Conservation (phyloP, 2,329 filamentous ascomycete genomes). For the Fusarium keratoplasticum region DNA sequence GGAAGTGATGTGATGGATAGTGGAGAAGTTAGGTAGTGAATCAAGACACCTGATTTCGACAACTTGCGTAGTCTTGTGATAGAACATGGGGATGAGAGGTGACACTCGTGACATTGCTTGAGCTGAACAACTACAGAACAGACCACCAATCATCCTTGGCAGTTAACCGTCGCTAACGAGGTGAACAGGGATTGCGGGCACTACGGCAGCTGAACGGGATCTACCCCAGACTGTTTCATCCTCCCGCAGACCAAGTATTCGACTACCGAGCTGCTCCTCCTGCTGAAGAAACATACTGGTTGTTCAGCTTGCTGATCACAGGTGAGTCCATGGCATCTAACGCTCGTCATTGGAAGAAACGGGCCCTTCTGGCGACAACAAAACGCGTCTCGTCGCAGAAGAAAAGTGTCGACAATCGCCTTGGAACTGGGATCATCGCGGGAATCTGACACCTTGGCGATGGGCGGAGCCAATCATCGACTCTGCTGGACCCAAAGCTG, state of each 20-base stretch:
- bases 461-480: slow-evolving; percentile 22
- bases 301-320: neutral
- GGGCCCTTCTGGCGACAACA: neutral
- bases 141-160: neutral
- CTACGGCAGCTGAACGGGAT: neutral
- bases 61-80: neutral
- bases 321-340: rapidly evolving
- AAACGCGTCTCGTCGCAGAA: slow-evolving; percentile 1
- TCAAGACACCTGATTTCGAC: neutral
- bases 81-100: neutral
- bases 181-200: slow-evolving; percentile 2
- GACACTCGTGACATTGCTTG: neutral
- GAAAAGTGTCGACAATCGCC: slow-evolving; percentile 1
- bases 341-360: neutral
- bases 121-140: neutral
- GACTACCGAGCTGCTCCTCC: neutral
- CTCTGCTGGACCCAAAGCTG: slow-evolving; percentile 17
- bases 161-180: neutral
- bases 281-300: neutral
- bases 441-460: slow-evolving; percentile 26
- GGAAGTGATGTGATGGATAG: neutral
- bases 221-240: slow-evolving; percentile 15
- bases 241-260: neutral
- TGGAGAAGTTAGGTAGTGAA: neutral
- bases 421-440: slow-evolving; percentile 5